These are phyloP conservation scores for Phylloporus sp. DNA, from an alignment of 768 basidiomycete genomes.

Conservation along the genomic window DNA sequence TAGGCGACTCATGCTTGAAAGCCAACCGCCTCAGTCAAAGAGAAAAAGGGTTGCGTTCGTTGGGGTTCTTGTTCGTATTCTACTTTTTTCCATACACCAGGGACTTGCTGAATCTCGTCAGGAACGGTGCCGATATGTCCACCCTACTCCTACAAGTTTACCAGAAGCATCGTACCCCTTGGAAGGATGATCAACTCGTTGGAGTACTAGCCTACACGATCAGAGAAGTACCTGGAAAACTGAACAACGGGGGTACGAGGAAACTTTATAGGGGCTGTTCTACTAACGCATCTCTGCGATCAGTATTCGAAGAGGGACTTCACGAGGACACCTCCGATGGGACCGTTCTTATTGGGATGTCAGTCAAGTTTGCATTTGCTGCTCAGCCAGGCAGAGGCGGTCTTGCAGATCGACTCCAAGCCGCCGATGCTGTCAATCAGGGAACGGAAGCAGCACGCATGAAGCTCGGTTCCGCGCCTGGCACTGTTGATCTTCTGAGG, in stretches of 20 bases:
- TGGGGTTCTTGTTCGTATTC: not conserved
- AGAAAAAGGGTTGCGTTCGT: too few species aligned
- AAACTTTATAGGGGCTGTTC: too few species aligned
- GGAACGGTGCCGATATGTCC: not conserved
- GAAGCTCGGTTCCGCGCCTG: not conserved
- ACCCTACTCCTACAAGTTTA: not conserved
- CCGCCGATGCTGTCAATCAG: not conserved
- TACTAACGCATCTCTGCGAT: too few species aligned
- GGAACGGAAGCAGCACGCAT: not conserved
- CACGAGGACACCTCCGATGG: not conserved
- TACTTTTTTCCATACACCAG: not conserved
- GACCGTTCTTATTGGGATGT: not conserved
- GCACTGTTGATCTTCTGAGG: not conserved
- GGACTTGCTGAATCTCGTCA: not conserved
- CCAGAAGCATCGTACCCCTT: too few species aligned
- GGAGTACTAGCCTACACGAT: too few species aligned
- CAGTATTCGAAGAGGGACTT: not conserved
- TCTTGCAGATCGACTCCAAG: too few species aligned
- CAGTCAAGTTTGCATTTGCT: too few species aligned
- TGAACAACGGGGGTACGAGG: not conserved
- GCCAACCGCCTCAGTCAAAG: too few species aligned
- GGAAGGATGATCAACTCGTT: too few species aligned
- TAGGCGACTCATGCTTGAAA: too few species aligned
- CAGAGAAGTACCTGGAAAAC: not conserved
- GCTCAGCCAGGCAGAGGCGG: too few species aligned